Percentiles rank a stretch among this genome's conserved stretches.
phyloP scores from a whole-genome alignment of 208 protist species.

The Wallacemonas collosoma region DNA sequence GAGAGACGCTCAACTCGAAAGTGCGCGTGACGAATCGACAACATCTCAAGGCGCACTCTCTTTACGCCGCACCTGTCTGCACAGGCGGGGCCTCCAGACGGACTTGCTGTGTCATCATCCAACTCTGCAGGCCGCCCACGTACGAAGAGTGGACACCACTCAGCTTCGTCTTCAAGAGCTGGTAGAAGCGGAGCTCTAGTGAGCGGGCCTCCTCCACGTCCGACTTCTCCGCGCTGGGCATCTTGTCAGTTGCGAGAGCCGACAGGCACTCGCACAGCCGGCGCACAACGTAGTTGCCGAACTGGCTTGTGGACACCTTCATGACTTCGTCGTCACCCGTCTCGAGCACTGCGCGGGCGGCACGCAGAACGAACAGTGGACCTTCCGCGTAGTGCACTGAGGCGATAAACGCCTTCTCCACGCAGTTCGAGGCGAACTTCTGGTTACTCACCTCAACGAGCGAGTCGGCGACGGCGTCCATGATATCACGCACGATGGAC shows the following conservation, averaged over 20 bases:
- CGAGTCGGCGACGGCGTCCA: slow-evolving; percentile 51
- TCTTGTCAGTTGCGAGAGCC: slow-evolving; percentile 39
- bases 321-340: slow-evolving; percentile 43
- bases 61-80: background rate
- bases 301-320: slow-evolving; percentile 55
- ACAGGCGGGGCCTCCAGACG: slow-evolving; percentile 6
- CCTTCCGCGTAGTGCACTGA: slow-evolving; percentile 42
- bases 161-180: slow-evolving; percentile 25
- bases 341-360: slow-evolving; percentile 51
- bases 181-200: slow-evolving; percentile 48
- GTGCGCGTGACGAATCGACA: too few relatives aligned
- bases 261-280: slow-evolving; percentile 63
- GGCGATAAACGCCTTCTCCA: slow-evolving; percentile 65
- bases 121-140: slow-evolving; percentile 35
- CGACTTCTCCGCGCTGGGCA: slow-evolving; percentile 22
- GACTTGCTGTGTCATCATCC: slow-evolving; percentile 18
- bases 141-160: slow-evolving; percentile 28
- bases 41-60: background rate
- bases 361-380: slow-evolving; percentile 42
- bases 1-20: too few relatives aligned
- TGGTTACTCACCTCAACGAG: slow-evolving; percentile 72
- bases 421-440: slow-evolving; percentile 82
- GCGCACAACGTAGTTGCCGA: slow-evolving; percentile 82
- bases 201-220: slow-evolving; percentile 39
- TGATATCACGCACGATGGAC: slow-evolving; percentile 42